Evolutionary conservation across 2,329 filamentous ascomycete species (phyloP).

Genomic region (Pseudogymnoascus destructans): DNA sequence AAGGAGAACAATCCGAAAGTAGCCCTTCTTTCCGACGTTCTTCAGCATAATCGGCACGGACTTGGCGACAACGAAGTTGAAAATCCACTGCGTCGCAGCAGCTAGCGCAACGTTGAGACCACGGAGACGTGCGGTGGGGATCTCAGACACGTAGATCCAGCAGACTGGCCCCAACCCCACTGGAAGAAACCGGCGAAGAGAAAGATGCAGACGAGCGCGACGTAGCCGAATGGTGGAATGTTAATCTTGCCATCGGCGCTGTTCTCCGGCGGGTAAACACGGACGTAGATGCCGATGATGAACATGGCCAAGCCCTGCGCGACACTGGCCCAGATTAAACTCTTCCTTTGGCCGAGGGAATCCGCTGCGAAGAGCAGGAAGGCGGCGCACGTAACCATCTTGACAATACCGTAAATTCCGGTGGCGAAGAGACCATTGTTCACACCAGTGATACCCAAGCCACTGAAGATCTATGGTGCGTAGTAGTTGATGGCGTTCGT

Average conservation of each 20-base stretch:
- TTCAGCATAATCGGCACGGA: conserved; percentile 56
- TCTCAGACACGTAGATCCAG: conserved; percentile 60
- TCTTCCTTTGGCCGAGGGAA: conserved; percentile 45
- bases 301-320: conserved; percentile 51
- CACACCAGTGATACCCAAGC: conserved; percentile 46
- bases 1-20: conserved; percentile 52
- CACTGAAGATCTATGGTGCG: conserved; percentile 54
- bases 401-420: conserved; percentile 60
- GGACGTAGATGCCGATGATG: conserved; percentile 59
- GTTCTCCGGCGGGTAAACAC: conserved; percentile 42
- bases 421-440: conserved; percentile 55
- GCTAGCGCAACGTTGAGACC: conserved; percentile 55
- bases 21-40: conserved; percentile 33
- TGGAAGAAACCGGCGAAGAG: conserved; percentile 60
- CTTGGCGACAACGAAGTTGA: conserved; percentile 60
- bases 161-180: conserved; percentile 57
- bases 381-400: conserved; percentile 47
- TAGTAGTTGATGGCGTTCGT: conserved; percentile 43
- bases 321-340: conserved; percentile 50
- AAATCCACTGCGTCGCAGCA: conserved; percentile 56
- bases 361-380: conserved; percentile 59
- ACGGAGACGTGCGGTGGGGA: conserved; percentile 52
- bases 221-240: conserved; percentile 54
- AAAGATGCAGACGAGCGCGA: conserved; percentile 59
- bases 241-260: conserved; percentile 27